Percentiles rank a stretch among this genome's conserved stretches.
phyloP scores from a whole-genome alignment of 1,284 basidiomycete species.

The Gomphus bonarii region DNA sequence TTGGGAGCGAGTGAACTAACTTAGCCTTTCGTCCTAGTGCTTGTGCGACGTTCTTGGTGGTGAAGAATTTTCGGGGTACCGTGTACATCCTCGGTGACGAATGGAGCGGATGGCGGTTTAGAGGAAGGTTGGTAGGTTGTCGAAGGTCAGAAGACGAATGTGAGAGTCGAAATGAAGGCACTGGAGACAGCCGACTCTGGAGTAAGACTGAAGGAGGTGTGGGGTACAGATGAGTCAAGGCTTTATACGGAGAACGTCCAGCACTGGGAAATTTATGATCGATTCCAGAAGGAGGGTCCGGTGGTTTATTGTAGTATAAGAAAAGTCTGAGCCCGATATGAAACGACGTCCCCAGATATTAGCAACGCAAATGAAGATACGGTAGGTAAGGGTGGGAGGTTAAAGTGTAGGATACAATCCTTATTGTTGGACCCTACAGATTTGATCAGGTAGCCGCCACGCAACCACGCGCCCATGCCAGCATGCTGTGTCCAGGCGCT shows the following conservation, averaged over 20 bases:
- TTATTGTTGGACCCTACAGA: too few relatives aligned
- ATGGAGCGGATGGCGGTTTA: background rate
- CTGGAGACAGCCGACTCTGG: background rate
- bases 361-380: background rate
- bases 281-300: background rate
- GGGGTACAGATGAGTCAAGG: background rate
- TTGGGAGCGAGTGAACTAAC: background rate
- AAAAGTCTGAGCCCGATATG: background rate
- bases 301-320: constrained; percentile 1
- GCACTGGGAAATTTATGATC: background rate
- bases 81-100: constrained; percentile 3
- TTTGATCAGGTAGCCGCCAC: too few relatives aligned
- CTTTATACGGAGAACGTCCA: background rate
- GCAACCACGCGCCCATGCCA: too few relatives aligned
- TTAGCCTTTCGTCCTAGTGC: background rate
- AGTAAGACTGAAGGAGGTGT: background rate
- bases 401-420: background rate
- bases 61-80: constrained; percentile 5
- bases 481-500: too few relatives aligned
- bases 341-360: too few relatives aligned
- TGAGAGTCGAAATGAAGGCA: background rate
- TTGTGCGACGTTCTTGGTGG: background rate
- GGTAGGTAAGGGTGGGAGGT: background rate
- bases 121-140: background rate
- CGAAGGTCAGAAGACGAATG: background rate